Base-by-base conservation (phyloP, 225 moss, liverwort and hornwort species). In the Pseudisothecium myosuroides region DNA sequence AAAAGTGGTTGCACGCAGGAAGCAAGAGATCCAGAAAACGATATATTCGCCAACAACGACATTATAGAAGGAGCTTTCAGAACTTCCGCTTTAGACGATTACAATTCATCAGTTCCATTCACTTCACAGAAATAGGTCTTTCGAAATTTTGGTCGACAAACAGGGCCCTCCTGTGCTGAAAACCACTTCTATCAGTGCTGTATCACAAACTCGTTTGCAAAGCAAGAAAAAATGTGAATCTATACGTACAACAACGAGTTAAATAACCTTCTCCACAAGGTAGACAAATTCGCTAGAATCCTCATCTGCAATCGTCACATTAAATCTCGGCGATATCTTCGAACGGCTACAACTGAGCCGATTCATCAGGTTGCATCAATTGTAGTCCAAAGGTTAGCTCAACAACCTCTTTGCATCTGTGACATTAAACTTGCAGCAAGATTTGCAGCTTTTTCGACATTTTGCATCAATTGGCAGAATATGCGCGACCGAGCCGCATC, bases 201-300 rank as follows among this genome's bases (percentile, higher is more conserved):
- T 79, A 24, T 37, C 78, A 78, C 72, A 73, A 73, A 90, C 34
- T 61, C 41, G 81, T 58, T 60, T 52, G 65, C n/a, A 58, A 75
- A 76, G 28, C 31, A 82, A 72, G n/a, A 85, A 74, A 58, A 32
- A 58, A 55, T 34, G 58, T 29, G 81, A 26, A 91, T 82, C 22
- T 12, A 39, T 9, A 27, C 41, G 41, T 39, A 21, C n/a, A 88
- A 81, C 22, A 39, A 76, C 59, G 80, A 88, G 82, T 88, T 81
- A 66, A 26, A 64, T 69, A 89, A 89, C 84, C 89, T 89, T 89
- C 87, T 89, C 91, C 83, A 66, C 10, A 91, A 77, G 82, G 77
- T 83, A 63, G 83, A 54, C 39, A 87, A 83, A 45, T 50, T 89
- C 91, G 87, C 74, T 80, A 84, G 9, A 86, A 72, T 89, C 88